Evolutionary conservation across 352 stramenopile genomes (phyloP).

Genomic region (Phytophthora hybrid): DNA sequence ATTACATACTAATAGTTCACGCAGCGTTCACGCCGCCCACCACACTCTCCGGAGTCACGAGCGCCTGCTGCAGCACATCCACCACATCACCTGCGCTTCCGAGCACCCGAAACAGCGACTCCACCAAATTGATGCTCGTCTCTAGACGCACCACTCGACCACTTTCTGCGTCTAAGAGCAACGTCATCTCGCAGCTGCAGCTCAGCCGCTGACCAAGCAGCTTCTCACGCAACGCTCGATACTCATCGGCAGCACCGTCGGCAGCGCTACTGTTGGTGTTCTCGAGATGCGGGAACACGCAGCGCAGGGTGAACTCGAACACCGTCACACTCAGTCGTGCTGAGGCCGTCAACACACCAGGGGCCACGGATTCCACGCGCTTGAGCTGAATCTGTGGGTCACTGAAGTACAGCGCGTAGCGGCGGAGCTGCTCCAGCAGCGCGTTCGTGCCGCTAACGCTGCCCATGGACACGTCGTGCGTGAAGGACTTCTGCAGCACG

Average conservation of each 20-base stretch:
- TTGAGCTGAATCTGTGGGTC: conserved; percentile 19
- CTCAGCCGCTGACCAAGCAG: conserved; percentile 12
- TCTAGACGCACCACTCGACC: conserved; percentile 18
- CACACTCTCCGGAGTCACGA: not conserved
- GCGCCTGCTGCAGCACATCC: not conserved
- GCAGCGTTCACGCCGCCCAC: not conserved
- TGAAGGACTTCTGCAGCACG: conserved; percentile 9
- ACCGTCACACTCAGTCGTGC: conserved; percentile 9
- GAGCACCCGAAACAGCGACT: conserved; percentile 8
- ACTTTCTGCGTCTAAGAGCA: conserved; percentile 13
- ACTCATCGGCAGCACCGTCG: not conserved
- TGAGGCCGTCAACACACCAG: conserved; percentile 3
- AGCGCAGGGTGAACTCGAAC: conserved; percentile 19
- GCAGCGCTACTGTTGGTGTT: not conserved
- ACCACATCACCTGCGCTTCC: not conserved
- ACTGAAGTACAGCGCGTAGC: too few relatives aligned
- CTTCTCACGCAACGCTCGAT: conserved; percentile 6
- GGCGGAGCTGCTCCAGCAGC: too few relatives aligned
- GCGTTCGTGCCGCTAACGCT: too few relatives aligned
- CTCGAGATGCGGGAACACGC: conserved; percentile 23
- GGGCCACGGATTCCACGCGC: conserved; percentile 14
- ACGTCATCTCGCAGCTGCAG: conserved; percentile 16
- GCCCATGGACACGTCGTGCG: conserved; percentile 15
- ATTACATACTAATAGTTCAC: too few relatives aligned
- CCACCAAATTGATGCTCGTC: conserved; percentile 2